Conservation (phyloP, 2,329 filamentous ascomycete species). For the Keithomyces neogunnii region DNA sequence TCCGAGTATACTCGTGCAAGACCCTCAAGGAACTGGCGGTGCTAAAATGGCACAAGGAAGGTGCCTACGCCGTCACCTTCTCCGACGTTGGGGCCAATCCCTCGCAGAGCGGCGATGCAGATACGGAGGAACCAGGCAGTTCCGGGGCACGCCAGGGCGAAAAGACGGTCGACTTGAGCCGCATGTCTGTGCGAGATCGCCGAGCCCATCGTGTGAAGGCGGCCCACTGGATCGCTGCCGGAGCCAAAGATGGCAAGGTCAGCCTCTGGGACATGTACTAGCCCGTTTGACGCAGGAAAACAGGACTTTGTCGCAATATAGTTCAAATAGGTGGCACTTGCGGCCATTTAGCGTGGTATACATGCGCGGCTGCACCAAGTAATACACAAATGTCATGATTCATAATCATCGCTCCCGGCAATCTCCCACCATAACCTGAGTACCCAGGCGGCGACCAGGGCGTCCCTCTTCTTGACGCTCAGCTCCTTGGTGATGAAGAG, state of each 20-base stretch:
- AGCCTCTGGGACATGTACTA: slow-evolving; percentile 93
- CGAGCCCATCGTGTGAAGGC: slow-evolving; percentile 55
- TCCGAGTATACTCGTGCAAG: slow-evolving; percentile 73
- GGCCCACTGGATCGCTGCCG: slow-evolving; percentile 83
- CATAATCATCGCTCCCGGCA: slow-evolving; percentile 8
- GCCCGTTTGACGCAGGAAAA: no score
- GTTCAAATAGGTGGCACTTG: not conserved
- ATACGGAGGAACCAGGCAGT: not conserved
- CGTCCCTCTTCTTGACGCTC: slow-evolving; percentile 19
- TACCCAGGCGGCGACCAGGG: slow-evolving; percentile 27
- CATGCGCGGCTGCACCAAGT: not conserved
- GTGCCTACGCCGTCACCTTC: slow-evolving; percentile 77
- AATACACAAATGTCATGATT: not conserved
- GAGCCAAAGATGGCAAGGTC: slow-evolving; percentile 90
- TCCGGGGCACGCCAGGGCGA: not conserved
- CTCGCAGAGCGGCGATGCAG: not conserved
- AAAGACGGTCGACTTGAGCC: not conserved
- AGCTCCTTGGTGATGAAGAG: slow-evolving; percentile 23
- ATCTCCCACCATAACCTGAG: slow-evolving; percentile 25
- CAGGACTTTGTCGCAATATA: not conserved
- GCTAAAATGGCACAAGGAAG: slow-evolving; percentile 87
- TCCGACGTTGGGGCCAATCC: slow-evolving; percentile 30
- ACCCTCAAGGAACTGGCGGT: slow-evolving; percentile 83
- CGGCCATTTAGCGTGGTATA: no score
- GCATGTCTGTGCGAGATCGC: slow-evolving; percentile 47